These are phyloP conservation scores for Aspergillus fumigatus DNA, from an alignment of 2,329 filamentous ascomycete species.

Conservation along the genomic window DNA sequence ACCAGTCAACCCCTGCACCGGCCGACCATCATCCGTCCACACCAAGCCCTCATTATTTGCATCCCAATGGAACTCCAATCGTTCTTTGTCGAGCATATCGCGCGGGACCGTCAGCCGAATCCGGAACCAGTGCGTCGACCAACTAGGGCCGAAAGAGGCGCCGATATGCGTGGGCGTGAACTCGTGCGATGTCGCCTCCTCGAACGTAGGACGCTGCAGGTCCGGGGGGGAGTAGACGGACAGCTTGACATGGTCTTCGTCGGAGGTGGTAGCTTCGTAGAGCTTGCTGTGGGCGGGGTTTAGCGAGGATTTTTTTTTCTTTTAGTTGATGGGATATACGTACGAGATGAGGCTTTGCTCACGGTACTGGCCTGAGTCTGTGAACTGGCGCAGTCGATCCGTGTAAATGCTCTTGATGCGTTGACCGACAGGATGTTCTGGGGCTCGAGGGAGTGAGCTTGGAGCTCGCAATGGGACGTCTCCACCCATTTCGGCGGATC, in stretches of 20 bases:
- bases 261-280: constrained; percentile 62
- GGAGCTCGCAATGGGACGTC: constrained; percentile 26
- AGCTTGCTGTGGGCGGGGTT: constrained; percentile 55
- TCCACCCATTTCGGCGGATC: constrained; percentile 20
- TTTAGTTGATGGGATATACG: constrained; percentile 23
- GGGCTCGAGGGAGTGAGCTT: constrained; percentile 47
- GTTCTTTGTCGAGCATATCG: constrained; percentile 67
- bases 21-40: constrained; percentile 85
- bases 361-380: constrained; percentile 71
- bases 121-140: constrained; percentile 98
- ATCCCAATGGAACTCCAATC: constrained; percentile 96
- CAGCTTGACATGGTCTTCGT: constrained; percentile 74
- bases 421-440: constrained; percentile 60
- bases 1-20: constrained; percentile 86
- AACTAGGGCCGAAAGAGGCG: constrained; percentile 82
- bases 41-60: constrained; percentile 90
- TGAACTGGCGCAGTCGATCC: constrained; percentile 77
- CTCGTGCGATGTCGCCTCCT: constrained; percentile 71
- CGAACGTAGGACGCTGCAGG: constrained; percentile 75
- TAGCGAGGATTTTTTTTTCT: constrained; percentile 2
- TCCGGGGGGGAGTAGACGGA: constrained; percentile 80
- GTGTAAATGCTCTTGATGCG: constrained; percentile 82
- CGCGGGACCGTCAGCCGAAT: constrained; percentile 72
- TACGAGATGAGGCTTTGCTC: constrained; percentile 69
- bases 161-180: constrained; percentile 74